phyloP scores from a whole-genome alignment of 2,329 filamentous ascomycete species.

The Fusarium buharicum region DNA sequence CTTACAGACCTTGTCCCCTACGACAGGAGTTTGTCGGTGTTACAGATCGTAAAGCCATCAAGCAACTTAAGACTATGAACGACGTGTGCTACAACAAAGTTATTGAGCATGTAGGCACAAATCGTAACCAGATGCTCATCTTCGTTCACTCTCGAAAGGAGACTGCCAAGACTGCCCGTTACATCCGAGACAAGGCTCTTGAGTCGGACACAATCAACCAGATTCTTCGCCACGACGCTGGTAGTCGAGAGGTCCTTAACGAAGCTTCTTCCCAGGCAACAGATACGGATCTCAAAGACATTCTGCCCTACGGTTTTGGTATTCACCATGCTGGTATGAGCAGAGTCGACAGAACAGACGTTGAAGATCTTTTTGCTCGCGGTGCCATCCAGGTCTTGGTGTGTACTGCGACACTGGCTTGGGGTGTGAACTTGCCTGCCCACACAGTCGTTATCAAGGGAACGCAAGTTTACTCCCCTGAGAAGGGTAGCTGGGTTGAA shows the following conservation, averaged over 20 bases:
- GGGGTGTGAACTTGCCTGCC: conserved; percentile 97
- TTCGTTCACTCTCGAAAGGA: conserved; percentile 99
- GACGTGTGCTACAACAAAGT: conserved; percentile 98
- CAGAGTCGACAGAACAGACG: conserved; percentile 90
- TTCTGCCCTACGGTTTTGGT: conserved; percentile 95
- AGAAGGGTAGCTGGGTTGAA: conserved; percentile 99
- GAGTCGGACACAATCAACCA: conserved; percentile 97
- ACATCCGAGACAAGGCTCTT: conserved; percentile 96
- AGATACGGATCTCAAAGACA: conserved; percentile 89
- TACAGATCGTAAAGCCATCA: conserved; percentile 97
- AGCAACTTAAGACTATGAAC: conserved; percentile 99
- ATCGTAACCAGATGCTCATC: conserved; percentile 97
- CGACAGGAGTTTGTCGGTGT: conserved; percentile 98
- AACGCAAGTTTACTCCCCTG: conserved; percentile 96
- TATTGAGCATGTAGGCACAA: conserved; percentile 91
- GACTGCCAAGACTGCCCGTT: conserved; percentile 95
- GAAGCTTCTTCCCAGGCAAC: conserved; percentile 85
- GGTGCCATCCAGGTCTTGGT: conserved; percentile 95
- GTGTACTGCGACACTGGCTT: conserved; percentile 96
- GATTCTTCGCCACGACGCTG: conserved; percentile 91
- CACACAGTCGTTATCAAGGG: conserved; percentile 99
- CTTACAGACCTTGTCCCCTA: conserved; percentile 91
- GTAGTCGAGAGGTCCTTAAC: conserved; percentile 85
- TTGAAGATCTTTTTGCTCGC: conserved; percentile 93
- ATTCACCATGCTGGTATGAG: conserved; percentile 99